Conservation (phyloP, 192 early-diverging fungal species). For the Coemansia sp. region DNA sequence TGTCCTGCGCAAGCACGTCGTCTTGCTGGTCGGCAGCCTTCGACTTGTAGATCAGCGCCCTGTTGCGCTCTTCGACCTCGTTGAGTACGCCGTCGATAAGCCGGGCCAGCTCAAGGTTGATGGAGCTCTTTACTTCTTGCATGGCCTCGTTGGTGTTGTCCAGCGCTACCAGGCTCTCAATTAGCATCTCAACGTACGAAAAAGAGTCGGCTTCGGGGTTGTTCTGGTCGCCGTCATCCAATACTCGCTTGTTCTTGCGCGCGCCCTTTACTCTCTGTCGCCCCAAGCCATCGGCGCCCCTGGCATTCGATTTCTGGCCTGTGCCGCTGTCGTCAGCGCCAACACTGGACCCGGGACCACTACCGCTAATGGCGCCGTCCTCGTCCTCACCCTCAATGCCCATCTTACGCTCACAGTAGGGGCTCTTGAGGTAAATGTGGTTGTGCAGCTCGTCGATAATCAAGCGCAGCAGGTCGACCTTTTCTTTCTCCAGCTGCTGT, state of each 20-base stretch:
- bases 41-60: slow-evolving; percentile 36
- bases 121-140: slow-evolving; percentile 68
- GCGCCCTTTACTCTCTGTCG: slow-evolving; percentile 25
- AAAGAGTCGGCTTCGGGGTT: slow-evolving; percentile 76
- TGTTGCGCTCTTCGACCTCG: slow-evolving; percentile 72
- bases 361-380: slow-evolving; percentile 9
- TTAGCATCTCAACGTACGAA: slow-evolving; percentile 73
- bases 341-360: neutral
- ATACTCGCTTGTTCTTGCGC: slow-evolving; percentile 45
- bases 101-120: slow-evolving; percentile 66
- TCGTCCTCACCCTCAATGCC: slow-evolving; percentile 46
- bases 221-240: slow-evolving; percentile 43
- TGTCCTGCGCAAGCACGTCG: slow-evolving; percentile 50
- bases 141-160: slow-evolving; percentile 34
- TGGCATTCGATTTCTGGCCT: neutral
- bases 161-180: slow-evolving; percentile 66
- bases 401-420: slow-evolving; percentile 65
- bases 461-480: slow-evolving; percentile 52
- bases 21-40: slow-evolving; percentile 38
- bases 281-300: slow-evolving; percentile 1
- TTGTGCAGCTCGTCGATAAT: slow-evolving; percentile 76
- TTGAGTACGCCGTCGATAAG: slow-evolving; percentile 70
- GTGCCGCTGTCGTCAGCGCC: neutral
- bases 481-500: slow-evolving; percentile 60
- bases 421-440: slow-evolving; percentile 75